Evolutionary conservation across 2,329 filamentous ascomycete genomes (phyloP), one percentile per base, ranked within the genome.

Genomic region (Hymenoscyphus fraxineus): DNA sequence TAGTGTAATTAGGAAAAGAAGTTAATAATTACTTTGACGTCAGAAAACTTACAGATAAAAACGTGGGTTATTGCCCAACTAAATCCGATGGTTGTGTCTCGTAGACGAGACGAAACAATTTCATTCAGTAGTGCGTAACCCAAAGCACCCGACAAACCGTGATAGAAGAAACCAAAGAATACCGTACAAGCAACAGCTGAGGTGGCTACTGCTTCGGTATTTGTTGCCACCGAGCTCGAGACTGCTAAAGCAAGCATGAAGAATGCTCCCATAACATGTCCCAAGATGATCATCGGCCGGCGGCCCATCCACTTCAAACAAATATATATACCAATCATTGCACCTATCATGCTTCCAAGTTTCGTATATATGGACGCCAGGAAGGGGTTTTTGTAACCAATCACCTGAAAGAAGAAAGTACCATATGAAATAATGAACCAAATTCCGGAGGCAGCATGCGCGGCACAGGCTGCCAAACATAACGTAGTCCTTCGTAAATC

Each of bases 21-120:
- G 5, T 5, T 4, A 22, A 10, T 16, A 47, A 22, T n/a, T n/a
- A 19, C 22, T 22, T 10, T 2, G n/a, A 19, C 10, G 19, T 13
- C 13, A 19, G 19, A 54, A 13, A 13, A 12, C 47, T 31, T 22
- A 54, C 47, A 54, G 19, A 22, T 61, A 16, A 60, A 54, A n/a
- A 65, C n/a, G n/a, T 58, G 44, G n/a, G 31, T 39, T 10, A 51
- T 61, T 27, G 57, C 58, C 15, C 51, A 60, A 6, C 58, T 58
- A n/a, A 61, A 41, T 6, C 62, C 62, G 3, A 64, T 59, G 6
- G 62, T 64, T 54, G 51, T 40, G 22, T 51, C 56, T 58, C 62
- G 58, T 2, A 64, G 58, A 3, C 58, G 58, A 7, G 55, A 58
- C 9, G 44, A 57, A 40, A 51, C 41, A 7, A 60, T 61, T 19